Evolutionary conservation across 495 filamentous ascomycete species (phyloP).

Genomic region (Hypoxylon trugodes): DNA sequence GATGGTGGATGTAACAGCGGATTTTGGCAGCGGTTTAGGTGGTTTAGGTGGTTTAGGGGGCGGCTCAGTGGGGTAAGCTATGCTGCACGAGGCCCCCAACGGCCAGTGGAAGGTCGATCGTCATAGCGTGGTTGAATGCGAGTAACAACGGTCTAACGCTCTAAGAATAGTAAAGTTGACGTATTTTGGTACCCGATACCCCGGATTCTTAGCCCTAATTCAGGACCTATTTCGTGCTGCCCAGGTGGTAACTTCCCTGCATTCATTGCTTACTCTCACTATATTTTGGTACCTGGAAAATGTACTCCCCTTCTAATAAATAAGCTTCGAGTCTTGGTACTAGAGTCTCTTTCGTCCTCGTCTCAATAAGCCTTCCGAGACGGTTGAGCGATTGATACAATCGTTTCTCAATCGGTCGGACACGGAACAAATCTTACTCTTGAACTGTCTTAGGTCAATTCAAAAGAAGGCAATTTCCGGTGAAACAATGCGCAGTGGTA

Average conservation of each 20-base stretch:
- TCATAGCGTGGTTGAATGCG: constrained; percentile 22
- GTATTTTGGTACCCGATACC: constrained; percentile 28
- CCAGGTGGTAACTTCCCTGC: constrained; percentile 22
- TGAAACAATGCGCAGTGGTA: no score
- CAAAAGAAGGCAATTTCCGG: no score
- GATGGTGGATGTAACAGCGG: constrained; percentile 16
- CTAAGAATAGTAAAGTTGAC: constrained; percentile 24
- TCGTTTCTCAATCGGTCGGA: no score
- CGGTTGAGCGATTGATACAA: no score
- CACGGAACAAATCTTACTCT: no score
- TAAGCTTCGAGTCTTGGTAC: constrained; percentile 7
- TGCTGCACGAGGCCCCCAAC: constrained; percentile 11
- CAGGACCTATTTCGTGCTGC: not conserved
- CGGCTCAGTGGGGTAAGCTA: constrained; percentile 18
- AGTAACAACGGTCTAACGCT: not conserved
- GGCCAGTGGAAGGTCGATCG: constrained; percentile 7
- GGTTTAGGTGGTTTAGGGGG: constrained; percentile 15
- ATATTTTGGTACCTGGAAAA: no score
- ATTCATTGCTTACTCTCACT: no score
- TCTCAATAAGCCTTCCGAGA: no score
- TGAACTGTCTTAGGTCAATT: no score
- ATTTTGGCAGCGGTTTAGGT: not conserved
- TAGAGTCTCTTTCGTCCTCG: no score
- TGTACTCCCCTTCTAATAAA: no score
- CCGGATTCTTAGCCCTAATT: constrained; percentile 31